phyloP scores from a whole-genome alignment of 2,329 filamentous ascomycete genomes.

The Trichoderma atrobrunneum region DNA sequence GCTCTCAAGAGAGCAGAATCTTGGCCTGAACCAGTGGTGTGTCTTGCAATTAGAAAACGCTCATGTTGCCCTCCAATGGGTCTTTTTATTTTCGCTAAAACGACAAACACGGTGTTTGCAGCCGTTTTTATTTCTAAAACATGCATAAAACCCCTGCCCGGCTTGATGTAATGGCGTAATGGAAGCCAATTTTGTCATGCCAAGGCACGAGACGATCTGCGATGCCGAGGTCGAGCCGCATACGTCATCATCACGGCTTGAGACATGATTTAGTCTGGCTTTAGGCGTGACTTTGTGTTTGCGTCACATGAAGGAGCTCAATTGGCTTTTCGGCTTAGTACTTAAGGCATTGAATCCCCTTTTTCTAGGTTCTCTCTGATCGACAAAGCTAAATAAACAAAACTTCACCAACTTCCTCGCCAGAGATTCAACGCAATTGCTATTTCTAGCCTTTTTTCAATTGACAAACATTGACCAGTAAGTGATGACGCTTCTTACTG shows the following conservation, averaged over 20 bases:
- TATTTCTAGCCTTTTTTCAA: background rate
- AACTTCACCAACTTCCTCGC: background rate
- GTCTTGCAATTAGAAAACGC: background rate
- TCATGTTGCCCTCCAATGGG: background rate
- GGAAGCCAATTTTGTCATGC: background rate
- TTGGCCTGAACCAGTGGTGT: background rate
- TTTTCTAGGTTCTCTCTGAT: background rate
- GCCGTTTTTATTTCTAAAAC: background rate
- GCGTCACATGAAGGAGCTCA: slow-evolving; percentile 13
- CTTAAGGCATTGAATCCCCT: background rate
- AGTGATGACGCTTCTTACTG: background rate
- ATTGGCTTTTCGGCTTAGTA: background rate
- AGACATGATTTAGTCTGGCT: background rate
- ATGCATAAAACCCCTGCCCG: background rate
- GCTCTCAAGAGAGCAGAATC: background rate
- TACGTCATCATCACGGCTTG: slow-evolving; percentile 29
- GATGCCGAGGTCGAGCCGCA: slow-evolving; percentile 28
- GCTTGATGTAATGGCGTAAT: slow-evolving; percentile 15
- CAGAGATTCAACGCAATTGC: background rate
- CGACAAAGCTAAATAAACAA: background rate
- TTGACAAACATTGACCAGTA: slow-evolving; percentile 18
- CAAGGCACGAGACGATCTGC: slow-evolving; percentile 4
- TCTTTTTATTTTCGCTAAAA: background rate
- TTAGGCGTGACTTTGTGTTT: slow-evolving; percentile 17
- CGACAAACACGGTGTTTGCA: background rate